Conservation (phyloP, 495 filamentous ascomycete genomes). For the Mycothermus thermophilus region DNA sequence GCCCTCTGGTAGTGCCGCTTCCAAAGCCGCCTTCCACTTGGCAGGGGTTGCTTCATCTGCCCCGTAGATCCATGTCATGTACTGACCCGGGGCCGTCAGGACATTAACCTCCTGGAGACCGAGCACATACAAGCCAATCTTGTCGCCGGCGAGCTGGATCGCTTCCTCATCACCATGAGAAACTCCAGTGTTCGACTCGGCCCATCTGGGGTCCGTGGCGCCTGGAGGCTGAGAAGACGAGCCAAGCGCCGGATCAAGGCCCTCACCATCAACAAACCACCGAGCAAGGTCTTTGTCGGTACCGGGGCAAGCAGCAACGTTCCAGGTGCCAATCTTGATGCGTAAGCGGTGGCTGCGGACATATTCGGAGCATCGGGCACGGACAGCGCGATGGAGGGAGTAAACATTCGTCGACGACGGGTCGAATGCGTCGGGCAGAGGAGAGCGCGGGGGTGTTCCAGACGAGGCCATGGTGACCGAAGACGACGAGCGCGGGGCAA, state of each 20-base stretch:
- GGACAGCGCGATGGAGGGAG: constrained; percentile 42
- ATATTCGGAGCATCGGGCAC: constrained; percentile 64
- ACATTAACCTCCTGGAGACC: constrained; percentile 89
- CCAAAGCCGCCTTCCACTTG: constrained; percentile 65
- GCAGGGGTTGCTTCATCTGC: constrained; percentile 49
- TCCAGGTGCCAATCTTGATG: constrained; percentile 89
- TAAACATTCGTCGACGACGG: constrained; percentile 22
- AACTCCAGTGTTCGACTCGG: too few relatives aligned
- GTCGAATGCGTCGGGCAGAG: constrained; percentile 24
- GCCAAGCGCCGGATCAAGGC: constrained; percentile 45
- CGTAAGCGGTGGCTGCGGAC: constrained; percentile 52
- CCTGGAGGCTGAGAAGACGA: constrained; percentile 31
- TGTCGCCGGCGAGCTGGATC: too few relatives aligned
- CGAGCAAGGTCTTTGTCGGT: constrained; percentile 74
- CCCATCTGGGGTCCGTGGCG: too few relatives aligned
- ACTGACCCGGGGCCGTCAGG: constrained; percentile 48
- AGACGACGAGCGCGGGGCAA: too few relatives aligned
- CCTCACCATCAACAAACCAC: constrained; percentile 74
- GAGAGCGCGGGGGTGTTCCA: constrained; percentile 16
- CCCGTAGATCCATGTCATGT: constrained; percentile 49
- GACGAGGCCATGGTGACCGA: constrained; percentile 18
- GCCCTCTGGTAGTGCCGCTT: constrained; percentile 56
- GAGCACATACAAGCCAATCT: constrained; percentile 78
- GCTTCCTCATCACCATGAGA: constrained; percentile 25
- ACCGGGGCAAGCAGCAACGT: constrained; percentile 69